Base-by-base conservation (phyloP, 768 basidiomycete genomes). In the Panaeolus papilionaceus region DNA sequence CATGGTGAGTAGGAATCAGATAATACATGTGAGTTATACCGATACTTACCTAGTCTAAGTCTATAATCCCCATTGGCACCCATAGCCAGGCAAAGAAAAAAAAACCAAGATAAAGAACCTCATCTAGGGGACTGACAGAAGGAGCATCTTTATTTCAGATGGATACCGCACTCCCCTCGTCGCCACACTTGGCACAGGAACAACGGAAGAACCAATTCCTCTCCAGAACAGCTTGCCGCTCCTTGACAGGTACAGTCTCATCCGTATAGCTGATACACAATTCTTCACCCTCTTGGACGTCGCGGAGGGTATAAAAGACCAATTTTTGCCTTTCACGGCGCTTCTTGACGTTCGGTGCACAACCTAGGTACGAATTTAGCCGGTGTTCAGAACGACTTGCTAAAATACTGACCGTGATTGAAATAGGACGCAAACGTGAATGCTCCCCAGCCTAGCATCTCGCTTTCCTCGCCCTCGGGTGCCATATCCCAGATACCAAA, bases 401-500 rank as follows among this genome's bases (percentile, higher is more conserved):
- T 40, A 14, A 18, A 18, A 16, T 8, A 77, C 81, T 61, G 45
- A 89, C 90, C 83, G 72, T 92, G 90, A 70, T 92, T 92, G 73
- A 91, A 92, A 76, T 87, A 90, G 20, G 89, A 89, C 0, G 84
- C 88, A 62, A 82, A 83, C 6, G 84, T 75, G 75, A 88, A 91
- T 69, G 89, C 80, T 4, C 84, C 87, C 85, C 88, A 92, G 26
- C 89, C 89, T 20, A 90, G 73, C 89, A 90, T 87, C 75, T 89
- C 88, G 62, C 81, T 81, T 44, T 84, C 86, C 61, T 82, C 84
- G 20, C 80, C 81, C 67, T 78, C 77, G 65, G 75, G 75, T 38
- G 76, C 80, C 78, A 74, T 84, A 68, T 91, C 88, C 87, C 87
- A 91, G 58, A 92, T 84, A 16, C 90, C 90, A 68, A 92, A 91